Base-by-base conservation (phyloP, 441 rosid genomes). In the Adansonia madagascariensis region DNA sequence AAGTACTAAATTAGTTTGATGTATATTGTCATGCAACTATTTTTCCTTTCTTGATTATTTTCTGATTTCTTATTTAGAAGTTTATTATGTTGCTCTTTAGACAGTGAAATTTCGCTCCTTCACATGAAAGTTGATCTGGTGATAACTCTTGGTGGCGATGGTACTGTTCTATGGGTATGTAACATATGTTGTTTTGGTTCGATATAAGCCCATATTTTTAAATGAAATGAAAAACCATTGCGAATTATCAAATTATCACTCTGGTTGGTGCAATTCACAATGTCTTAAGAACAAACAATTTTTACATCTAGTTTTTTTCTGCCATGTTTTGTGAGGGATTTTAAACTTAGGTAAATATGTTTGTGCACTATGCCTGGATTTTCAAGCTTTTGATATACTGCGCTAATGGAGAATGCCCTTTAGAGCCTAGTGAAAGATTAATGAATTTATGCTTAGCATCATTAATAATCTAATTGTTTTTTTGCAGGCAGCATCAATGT, bases 121-220 rank as follows among this genome's bases (percentile, higher is more conserved):
- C 98, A 93, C 84, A 80, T 89, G 44, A 88, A 93, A 82, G 97
- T 97, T 77, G 99, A 97, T 84, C 94, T 97, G 71, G 92, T 97
- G 53, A 90, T 93, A 71, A 94, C 99, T 78, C 99, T 97, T 81
- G 99, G 98, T 80, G 99, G 99, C 24, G 99, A 97, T 87, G 99
- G 98, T 74, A 97, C 99, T 49, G 98, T 97, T 66, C 93, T 97
- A 57, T 97, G 99, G 98, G 99, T 97, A 91, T 52, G 31, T 1
- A 27, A 27, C 31, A 27, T 27, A 27, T 31, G 73, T 66, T 14
- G 11, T 18, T 55, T 65, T 55, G 1, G 47, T 64, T 64, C 41
- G 64, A 17, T n/a, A 1, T n/a, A 35, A 31, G 9, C 49, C 15
- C 9, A 18, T 63, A 66, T 55, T 75, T 61, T 18, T 11, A 49